Evolutionary conservation across 2,329 filamentous ascomycete genomes (phyloP).

Genomic region (Aspergillus texensis): DNA sequence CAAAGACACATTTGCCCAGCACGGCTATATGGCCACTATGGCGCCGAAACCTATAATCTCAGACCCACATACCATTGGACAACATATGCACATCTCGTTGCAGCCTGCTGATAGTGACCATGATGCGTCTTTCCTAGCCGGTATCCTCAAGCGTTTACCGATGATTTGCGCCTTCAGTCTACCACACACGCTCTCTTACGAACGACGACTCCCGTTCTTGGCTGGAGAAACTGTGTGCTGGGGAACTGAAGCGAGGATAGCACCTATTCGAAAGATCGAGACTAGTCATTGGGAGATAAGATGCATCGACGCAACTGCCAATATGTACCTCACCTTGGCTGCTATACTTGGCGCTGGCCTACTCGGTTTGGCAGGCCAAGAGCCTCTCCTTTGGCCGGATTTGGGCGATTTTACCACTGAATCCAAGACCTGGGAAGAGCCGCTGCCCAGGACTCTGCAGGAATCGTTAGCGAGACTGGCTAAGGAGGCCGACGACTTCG

Average conservation of each 20-base stretch:
- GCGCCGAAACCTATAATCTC: conserved; percentile 15
- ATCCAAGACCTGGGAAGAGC: neutral
- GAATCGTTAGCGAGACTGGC: neutral
- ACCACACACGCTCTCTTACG: neutral
- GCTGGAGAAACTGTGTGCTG: conserved; percentile 17
- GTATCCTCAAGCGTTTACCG: neutral
- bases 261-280: conserved; percentile 23
- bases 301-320: conserved; percentile 24
- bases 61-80: conserved; percentile 10
- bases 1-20: conserved; percentile 17
- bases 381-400: conserved; percentile 14
- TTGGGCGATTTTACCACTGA: neutral
- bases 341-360: conserved; percentile 19
- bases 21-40: conserved; percentile 23
- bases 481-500: neutral
- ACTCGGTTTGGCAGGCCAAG: conserved; percentile 15
- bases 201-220: neutral
- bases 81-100: conserved; percentile 24
- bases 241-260: conserved; percentile 21
- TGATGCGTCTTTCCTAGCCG: neutral
- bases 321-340: conserved; percentile 27
- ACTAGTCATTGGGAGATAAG: conserved; percentile 26
- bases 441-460: neutral
- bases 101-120: conserved; percentile 9
- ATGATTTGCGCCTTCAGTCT: neutral